These are phyloP conservation scores for Areca catechu DNA, from an alignment of 176 grass and related monocot species.

Conservation along the genomic window DNA sequence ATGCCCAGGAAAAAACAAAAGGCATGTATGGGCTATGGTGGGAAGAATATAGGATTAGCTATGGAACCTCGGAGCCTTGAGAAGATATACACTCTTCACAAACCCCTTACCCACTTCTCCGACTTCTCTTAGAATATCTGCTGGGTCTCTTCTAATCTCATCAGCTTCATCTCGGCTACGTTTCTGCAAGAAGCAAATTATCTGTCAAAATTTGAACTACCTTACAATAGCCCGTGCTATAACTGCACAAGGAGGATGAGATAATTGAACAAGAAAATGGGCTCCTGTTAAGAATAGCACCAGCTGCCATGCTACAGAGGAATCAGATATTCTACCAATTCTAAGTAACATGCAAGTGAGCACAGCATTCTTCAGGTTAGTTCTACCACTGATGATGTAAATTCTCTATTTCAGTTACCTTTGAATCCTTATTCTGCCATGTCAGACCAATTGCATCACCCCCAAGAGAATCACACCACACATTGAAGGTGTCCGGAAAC, in stretches of 20 bases:
- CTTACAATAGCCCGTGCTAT: not conserved
- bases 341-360: no score
- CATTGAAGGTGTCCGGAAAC: slow-evolving; percentile 56
- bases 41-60: no score
- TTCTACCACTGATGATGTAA: no score
- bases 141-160: slow-evolving; percentile 31
- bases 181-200: slow-evolving; percentile 46
- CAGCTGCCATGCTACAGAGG: no score
- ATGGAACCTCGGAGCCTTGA: slow-evolving; percentile 38
- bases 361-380: no score
- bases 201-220: slow-evolving; percentile 6
- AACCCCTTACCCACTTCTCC: slow-evolving; percentile 80
- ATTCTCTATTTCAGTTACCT: slow-evolving; percentile 28
- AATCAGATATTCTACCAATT: no score
- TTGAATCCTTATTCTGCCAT: slow-evolving; percentile 56
- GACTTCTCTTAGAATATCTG: slow-evolving; percentile 57
- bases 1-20: no score
- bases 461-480: slow-evolving; percentile 85
- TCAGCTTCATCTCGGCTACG: slow-evolving; percentile 50
- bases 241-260: no score
- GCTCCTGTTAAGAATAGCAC: no score
- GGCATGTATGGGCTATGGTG: no score
- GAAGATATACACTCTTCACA: slow-evolving; percentile 71
- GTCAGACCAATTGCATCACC: slow-evolving; percentile 86
- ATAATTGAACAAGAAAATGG: no score